Evolutionary conservation across 192 early-diverging fungal genomes (phyloP).

Genomic region (Linnemannia hyalina): DNA sequence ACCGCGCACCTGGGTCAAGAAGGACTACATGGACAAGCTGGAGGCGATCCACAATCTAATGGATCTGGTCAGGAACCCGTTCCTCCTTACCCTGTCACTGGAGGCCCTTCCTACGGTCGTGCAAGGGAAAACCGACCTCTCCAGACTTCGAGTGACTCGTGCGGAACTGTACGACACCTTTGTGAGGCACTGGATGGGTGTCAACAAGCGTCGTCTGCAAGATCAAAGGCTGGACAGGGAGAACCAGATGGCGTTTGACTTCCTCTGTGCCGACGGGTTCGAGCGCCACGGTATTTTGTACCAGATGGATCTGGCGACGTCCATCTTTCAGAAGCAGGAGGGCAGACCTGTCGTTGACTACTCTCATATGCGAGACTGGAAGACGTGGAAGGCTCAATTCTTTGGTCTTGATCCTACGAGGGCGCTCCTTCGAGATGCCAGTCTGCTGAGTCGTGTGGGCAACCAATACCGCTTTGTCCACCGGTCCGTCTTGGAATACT

Average conservation of each 20-base stretch:
- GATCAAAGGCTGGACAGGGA: background rate
- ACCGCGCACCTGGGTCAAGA: background rate
- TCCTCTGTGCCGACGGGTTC: background rate
- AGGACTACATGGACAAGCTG: conserved; percentile 18
- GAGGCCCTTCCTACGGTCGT: conserved; percentile 5
- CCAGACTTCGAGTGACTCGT: background rate
- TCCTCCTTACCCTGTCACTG: conserved; percentile 17
- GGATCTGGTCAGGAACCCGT: conserved; percentile 27
- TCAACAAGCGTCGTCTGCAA: background rate
- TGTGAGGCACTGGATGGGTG: conserved; percentile 5
- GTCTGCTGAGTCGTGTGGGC: conserved; percentile 8
- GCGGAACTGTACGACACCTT: conserved; percentile 19
- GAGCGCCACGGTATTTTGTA: background rate
- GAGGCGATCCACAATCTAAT: background rate
- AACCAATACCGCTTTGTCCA: conserved; percentile 21
- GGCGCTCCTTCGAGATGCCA: background rate
- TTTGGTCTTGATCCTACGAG: background rate
- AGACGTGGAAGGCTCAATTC: conserved; percentile 13
- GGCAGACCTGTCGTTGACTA: background rate
- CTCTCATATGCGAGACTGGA: background rate
- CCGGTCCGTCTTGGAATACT: conserved; percentile 13
- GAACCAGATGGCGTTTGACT: background rate
- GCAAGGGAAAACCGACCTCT: background rate
- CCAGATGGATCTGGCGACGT: background rate
- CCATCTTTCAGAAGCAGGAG: background rate